Evolutionary conservation across 768 basidiomycete genomes (phyloP).

Genomic region (Tephrocybe rancida): DNA sequence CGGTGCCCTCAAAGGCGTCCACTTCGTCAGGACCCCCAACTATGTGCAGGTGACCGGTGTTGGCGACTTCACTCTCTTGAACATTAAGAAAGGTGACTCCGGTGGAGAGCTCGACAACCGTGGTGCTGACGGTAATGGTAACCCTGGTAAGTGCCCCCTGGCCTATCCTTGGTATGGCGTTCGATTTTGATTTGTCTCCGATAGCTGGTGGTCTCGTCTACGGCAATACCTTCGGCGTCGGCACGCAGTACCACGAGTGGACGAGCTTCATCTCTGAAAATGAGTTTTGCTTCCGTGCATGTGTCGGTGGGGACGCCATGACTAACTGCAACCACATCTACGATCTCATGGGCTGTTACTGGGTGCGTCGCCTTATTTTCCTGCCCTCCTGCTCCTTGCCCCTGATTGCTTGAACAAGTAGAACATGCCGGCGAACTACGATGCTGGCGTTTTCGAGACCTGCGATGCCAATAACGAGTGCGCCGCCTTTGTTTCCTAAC

Average conservation of each 20-base stretch:
- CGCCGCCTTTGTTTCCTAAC: slow-evolving; percentile 10
- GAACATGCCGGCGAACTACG: slow-evolving; percentile 76
- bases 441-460: slow-evolving; percentile 59
- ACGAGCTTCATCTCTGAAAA: slow-evolving; percentile 76
- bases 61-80: slow-evolving; percentile 71
- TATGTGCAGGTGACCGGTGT: slow-evolving; percentile 66
- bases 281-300: slow-evolving; percentile 74
- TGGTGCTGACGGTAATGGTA: slow-evolving; percentile 65
- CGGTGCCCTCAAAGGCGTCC: slow-evolving; percentile 67
- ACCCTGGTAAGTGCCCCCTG: slow-evolving; percentile 32
- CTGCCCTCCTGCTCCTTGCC: background rate
- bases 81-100: slow-evolving; percentile 54
- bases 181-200: background rate
- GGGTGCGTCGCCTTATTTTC: slow-evolving; percentile 33
- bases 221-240: slow-evolving; percentile 57
- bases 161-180: background rate
- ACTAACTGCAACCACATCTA: slow-evolving; percentile 78
- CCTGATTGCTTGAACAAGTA: slow-evolving; percentile 34
- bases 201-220: slow-evolving; percentile 73
- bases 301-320: slow-evolving; percentile 58
- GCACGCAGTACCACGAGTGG: slow-evolving; percentile 76
- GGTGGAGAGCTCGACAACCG: slow-evolving; percentile 77
- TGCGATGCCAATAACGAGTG: slow-evolving; percentile 63
- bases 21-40: slow-evolving; percentile 65
- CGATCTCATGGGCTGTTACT: slow-evolving; percentile 65